phyloP scores from a whole-genome alignment of 78 protist species.

The Emiliania huxleyi region DNA sequence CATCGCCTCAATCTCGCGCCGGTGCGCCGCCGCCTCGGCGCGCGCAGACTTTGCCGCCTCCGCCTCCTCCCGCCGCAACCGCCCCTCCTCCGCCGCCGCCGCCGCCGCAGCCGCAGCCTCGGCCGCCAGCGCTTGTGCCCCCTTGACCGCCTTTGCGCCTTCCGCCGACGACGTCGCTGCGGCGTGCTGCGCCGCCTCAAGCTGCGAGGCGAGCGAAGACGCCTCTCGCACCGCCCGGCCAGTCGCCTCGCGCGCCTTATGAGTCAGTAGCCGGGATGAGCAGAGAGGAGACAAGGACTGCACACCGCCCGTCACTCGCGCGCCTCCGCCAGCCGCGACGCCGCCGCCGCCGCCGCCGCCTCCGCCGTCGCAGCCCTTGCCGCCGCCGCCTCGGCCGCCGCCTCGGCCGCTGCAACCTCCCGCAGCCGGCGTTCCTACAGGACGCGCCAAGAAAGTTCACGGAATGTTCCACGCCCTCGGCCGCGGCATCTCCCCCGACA shows the following conservation, averaged over 20 bases:
- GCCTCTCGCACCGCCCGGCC: too few species aligned
- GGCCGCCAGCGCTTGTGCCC: background rate
- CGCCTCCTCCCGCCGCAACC: background rate
- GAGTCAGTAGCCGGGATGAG: too few species aligned
- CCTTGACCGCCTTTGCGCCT: background rate
- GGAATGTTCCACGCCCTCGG: too few species aligned
- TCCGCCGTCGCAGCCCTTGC: background rate
- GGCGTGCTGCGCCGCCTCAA: background rate
- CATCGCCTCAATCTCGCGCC: background rate
- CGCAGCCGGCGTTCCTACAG: too few species aligned
- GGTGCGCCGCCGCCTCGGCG: background rate
- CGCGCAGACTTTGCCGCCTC: background rate
- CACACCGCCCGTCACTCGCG: too few species aligned
- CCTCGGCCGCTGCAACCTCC: too few species aligned
- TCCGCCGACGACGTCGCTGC: background rate
- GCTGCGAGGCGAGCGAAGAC: too few species aligned
- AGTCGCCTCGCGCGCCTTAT: too few species aligned
- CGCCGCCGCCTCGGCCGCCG: background rate
- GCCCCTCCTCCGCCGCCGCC: background rate
- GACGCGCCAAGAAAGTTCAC: too few species aligned
- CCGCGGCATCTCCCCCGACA: too few species aligned
- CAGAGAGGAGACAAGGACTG: too few species aligned
- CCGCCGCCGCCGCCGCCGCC: background rate
- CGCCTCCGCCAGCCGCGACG: too few species aligned
- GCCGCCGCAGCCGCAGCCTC: background rate